These are phyloP conservation scores for Hemileia vastatrix DNA, from an alignment of 1,284 basidiomycete genomes.

Conservation along the genomic window DNA sequence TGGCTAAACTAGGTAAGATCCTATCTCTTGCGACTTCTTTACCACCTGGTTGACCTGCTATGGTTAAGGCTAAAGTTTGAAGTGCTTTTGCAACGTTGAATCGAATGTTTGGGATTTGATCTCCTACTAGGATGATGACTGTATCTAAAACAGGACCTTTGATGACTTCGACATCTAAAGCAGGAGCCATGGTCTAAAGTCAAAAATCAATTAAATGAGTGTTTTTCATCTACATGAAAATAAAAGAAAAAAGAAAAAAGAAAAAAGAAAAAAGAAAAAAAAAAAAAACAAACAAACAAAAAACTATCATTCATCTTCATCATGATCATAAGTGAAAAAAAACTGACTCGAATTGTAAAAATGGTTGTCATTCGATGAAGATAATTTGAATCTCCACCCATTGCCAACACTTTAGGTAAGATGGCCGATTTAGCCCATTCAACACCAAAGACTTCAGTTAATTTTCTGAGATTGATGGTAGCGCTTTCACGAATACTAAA, in stretches of 20 bases:
- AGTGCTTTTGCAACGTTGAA: slow-evolving; percentile 97
- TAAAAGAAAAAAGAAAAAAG: slow-evolving; percentile 22
- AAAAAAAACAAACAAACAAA: slow-evolving; percentile 19
- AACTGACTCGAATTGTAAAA: slow-evolving; percentile 84
- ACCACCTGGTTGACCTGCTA: slow-evolving; percentile 60
- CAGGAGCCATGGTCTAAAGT: slow-evolving; percentile 78
- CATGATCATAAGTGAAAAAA: neutral
- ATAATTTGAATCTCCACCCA: slow-evolving; percentile 96
- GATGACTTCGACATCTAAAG: slow-evolving; percentile 77
- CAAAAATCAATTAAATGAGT: neutral
- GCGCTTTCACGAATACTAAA: slow-evolving; percentile 97
- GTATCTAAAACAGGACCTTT: slow-evolving; percentile 75
- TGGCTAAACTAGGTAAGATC: slow-evolving; percentile 72
- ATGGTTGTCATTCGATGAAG: slow-evolving; percentile 98
- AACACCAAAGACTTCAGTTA: slow-evolving; percentile 97
- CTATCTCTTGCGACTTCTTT: slow-evolving; percentile 61
- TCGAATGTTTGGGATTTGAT: slow-evolving; percentile 97
- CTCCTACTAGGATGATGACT: slow-evolving; percentile 70
- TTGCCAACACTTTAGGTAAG: slow-evolving; percentile 93
- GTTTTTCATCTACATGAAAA: neutral
- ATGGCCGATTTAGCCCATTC: slow-evolving; percentile 94
- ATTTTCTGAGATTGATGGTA: slow-evolving; percentile 89
- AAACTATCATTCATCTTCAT: neutral
- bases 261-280: slow-evolving; percentile 19
- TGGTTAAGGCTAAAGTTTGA: slow-evolving; percentile 64